A percentile compares a stretch with the other conserved stretches of the same genome.
Evolutionary conservation across 768 basidiomycete genomes (phyloP).

Genomic region (Podaxis sp.): DNA sequence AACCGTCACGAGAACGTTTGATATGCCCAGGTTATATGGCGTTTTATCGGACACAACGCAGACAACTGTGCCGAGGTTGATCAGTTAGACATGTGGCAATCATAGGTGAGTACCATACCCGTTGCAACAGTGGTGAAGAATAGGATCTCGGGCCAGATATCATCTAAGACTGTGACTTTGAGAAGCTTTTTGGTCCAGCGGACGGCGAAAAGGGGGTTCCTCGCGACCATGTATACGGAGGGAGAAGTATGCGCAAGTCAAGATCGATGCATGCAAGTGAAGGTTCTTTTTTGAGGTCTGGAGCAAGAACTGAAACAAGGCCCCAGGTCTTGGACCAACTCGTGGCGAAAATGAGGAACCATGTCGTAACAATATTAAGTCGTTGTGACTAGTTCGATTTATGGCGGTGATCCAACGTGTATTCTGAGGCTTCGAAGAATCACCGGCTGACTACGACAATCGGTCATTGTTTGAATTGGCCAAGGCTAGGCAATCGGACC

Average conservation of each 20-base stretch:
- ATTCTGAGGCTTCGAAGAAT: too few relatives aligned
- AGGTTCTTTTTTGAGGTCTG: too few relatives aligned
- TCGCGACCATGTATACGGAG: not conserved
- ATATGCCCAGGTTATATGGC: not conserved
- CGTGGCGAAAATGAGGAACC: too few relatives aligned
- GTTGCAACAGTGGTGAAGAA: not conserved
- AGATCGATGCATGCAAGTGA: too few relatives aligned
- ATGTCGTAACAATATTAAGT: too few relatives aligned
- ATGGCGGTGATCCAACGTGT: too few relatives aligned
- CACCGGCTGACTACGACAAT: too few relatives aligned
- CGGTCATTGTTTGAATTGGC: too few relatives aligned
- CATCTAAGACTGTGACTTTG: not conserved
- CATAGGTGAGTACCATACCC: not conserved
- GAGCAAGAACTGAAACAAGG: too few relatives aligned
- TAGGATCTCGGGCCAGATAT: not conserved
- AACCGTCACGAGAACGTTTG: not conserved
- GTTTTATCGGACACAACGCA: not conserved
- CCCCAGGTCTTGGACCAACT: too few relatives aligned
- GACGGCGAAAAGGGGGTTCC: not conserved
- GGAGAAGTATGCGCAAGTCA: not conserved
- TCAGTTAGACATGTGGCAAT: not conserved
- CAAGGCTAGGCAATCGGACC: too few relatives aligned
- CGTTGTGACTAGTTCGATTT: too few relatives aligned
- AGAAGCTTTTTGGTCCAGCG: not conserved
- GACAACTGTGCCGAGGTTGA: not conserved